Evolutionary conservation across 805 yeast species (phyloP).

Genomic region (Debaryomyces tyrocola): DNA sequence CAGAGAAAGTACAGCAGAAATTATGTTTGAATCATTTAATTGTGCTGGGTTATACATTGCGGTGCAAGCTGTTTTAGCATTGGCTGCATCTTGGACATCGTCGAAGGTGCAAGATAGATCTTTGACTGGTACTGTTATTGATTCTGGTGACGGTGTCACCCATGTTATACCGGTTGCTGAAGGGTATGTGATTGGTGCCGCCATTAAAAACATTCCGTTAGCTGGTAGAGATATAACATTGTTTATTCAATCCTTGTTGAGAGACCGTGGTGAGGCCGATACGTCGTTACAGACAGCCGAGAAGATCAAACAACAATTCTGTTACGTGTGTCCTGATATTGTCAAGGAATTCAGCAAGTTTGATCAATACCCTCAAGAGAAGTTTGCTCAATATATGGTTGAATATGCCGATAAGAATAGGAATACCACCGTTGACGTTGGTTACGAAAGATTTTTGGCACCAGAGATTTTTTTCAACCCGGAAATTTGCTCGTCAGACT

Average conservation of each 20-base stretch:
- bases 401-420: slow-evolving; percentile 73
- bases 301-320: slow-evolving; percentile 91
- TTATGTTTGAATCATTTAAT: slow-evolving; percentile 97
- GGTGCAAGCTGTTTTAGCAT: slow-evolving; percentile 96
- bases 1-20: slow-evolving; percentile 97
- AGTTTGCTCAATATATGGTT: slow-evolving; percentile 89
- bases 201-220: slow-evolving; percentile 95
- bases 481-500: slow-evolving; percentile 93
- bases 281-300: slow-evolving; percentile 95
- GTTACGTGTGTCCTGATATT: slow-evolving; percentile 97
- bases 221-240: slow-evolving; percentile 98
- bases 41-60: slow-evolving; percentile 99
- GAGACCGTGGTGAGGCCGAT: slow-evolving; percentile 97
- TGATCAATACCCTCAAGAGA: slow-evolving; percentile 84
- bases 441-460: slow-evolving; percentile 95
- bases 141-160: slow-evolving; percentile 98
- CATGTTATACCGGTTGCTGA: slow-evolving; percentile 99
- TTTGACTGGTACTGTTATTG: slow-evolving; percentile 96
- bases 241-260: slow-evolving; percentile 86
- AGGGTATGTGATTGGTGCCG: slow-evolving; percentile 97
- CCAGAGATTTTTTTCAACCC: slow-evolving; percentile 99
- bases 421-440: slow-evolving; percentile 72
- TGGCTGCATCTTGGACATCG: slow-evolving; percentile 99
- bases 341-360: slow-evolving; percentile 94
- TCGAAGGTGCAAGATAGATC: slow-evolving; percentile 94